phyloP scores from a whole-genome alignment of 768 basidiomycete genomes.

The Hypholoma fasciculare region DNA sequence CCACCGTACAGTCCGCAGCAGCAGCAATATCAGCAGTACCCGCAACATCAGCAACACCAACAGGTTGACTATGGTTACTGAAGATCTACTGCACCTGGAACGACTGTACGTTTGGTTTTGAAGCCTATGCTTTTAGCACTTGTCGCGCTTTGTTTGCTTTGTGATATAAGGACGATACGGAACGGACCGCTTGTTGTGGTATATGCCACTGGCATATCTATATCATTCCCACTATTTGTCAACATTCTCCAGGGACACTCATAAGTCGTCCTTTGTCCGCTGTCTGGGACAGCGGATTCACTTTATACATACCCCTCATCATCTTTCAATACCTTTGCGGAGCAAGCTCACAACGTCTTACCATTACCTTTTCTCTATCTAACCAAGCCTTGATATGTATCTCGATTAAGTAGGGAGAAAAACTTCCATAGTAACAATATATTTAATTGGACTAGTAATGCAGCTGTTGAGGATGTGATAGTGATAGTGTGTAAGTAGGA shows the following conservation, averaged over 20 bases:
- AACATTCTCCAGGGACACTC: too few species aligned
- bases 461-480: not conserved
- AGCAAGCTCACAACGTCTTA: too few species aligned
- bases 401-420: not conserved
- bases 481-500: not conserved
- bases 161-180: not conserved
- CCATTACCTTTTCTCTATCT: too few species aligned
- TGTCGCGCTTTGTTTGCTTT: not conserved
- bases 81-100: not conserved
- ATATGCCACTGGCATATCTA: too few species aligned
- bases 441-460: not conserved
- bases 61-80: not conserved
- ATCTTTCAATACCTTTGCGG: too few species aligned
- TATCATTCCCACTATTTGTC: too few species aligned
- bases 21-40: not conserved
- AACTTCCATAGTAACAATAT: not conserved
- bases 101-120: not conserved
- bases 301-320: too few species aligned
- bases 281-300: too few species aligned
- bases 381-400: not conserved
- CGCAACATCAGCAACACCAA: conserved; percentile 1
- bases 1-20: conserved; percentile 1
- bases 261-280: too few species aligned
- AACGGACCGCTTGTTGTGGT: too few species aligned
- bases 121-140: not conserved